Evolutionary conservation across 2,329 filamentous ascomycete species (phyloP).

Genomic region (Cordyceps sp.): DNA sequence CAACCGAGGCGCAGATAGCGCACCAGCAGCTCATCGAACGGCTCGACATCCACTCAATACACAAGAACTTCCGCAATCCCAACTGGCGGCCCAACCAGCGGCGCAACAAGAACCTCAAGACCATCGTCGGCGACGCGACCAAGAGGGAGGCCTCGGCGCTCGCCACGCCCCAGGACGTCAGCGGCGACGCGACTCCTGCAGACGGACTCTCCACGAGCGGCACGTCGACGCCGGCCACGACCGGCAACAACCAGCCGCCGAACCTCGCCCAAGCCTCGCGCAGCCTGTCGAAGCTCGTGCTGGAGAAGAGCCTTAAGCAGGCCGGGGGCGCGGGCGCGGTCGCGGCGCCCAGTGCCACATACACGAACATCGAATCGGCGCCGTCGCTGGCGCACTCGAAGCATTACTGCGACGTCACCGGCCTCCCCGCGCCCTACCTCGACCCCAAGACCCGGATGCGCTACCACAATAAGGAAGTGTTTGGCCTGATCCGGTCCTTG

Average conservation of each 20-base stretch:
- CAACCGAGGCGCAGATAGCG: conserved; percentile 57
- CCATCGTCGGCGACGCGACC: conserved; percentile 77
- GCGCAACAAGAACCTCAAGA: conserved; percentile 97
- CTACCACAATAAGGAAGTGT: conserved; percentile 89
- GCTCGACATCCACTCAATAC: conserved; percentile 76
- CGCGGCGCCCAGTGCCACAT: conserved; percentile 58
- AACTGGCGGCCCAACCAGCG: conserved; percentile 86
- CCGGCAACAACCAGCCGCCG: conserved; percentile 27
- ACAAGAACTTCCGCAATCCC: conserved; percentile 79
- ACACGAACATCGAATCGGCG: conserved; percentile 92
- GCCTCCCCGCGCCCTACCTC: conserved; percentile 75
- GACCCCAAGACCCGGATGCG: conserved; percentile 89
- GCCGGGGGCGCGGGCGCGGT: conserved; percentile 12
- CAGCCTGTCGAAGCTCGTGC: conserved; percentile 70
- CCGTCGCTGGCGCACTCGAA: conserved; percentile 72
- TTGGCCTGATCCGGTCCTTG: conserved; percentile 63
- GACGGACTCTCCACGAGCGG: conserved; percentile 40
- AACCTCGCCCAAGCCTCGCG: conserved; percentile 84
- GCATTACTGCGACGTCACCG: conserved; percentile 93
- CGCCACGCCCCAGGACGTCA: conserved; percentile 59
- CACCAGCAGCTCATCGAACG: conserved; percentile 78
- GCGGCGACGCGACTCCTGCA: conserved; percentile 54
- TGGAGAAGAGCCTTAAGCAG: conserved; percentile 58
- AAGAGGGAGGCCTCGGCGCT: conserved; percentile 80
- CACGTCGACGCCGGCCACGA: conserved; percentile 36